Conservation (phyloP, 768 basidiomycete species). For the Royoungia palumana region DNA sequence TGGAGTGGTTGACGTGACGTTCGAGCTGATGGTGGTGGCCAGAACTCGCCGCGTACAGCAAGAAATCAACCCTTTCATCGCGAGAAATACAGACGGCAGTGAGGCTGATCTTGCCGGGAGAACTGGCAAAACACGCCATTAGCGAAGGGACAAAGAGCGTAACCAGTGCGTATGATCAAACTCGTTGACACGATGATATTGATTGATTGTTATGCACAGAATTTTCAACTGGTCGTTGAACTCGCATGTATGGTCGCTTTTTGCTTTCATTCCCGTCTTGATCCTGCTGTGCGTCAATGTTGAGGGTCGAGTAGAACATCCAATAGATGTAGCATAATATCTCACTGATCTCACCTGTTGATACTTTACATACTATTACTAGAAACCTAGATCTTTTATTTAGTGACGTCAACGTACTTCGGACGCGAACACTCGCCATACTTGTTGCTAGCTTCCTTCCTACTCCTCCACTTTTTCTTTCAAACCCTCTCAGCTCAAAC, state of each 20-base stretch:
- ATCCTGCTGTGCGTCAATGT: background rate
- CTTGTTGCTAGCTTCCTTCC: conserved; percentile 90
- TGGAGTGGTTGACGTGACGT: background rate
- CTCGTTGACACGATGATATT: background rate
- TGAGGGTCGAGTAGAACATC: background rate
- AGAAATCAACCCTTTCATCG: conserved; percentile 72
- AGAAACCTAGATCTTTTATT: conserved; percentile 22
- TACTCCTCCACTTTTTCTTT: conserved; percentile 83
- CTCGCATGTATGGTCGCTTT: background rate
- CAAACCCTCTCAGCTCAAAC: conserved; percentile 74
- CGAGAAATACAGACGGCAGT: conserved; percentile 72
- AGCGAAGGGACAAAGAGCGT: conserved; percentile 70
- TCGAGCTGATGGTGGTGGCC: background rate
- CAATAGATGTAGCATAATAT: conserved; percentile 23
- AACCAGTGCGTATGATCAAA: conserved; percentile 33
- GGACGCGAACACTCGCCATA: conserved; percentile 57
- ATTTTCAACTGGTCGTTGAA: conserved; percentile 26
- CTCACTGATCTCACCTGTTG: conserved; percentile 10
- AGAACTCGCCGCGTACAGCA: conserved; percentile 66
- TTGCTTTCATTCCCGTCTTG: background rate
- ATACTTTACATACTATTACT: conserved; percentile 19
- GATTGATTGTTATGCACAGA: conserved; percentile 15
- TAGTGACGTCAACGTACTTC: background rate
- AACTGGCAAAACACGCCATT: conserved; percentile 73
- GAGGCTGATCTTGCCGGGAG: conserved; percentile 66